phyloP scores from a whole-genome alignment of 768 basidiomycete genomes.

The Clitopilus hobsonii region DNA sequence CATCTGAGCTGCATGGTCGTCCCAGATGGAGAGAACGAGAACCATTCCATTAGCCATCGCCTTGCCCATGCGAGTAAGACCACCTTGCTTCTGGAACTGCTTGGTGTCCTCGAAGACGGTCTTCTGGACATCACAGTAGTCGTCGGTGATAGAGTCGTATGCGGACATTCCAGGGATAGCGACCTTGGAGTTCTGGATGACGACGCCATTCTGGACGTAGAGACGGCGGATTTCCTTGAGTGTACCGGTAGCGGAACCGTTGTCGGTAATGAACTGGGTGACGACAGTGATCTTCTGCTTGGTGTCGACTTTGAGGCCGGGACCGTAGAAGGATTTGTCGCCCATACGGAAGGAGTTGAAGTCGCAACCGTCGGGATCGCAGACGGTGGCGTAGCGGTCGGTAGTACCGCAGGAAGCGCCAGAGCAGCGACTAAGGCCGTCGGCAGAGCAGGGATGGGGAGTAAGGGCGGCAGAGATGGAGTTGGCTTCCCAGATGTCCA shows the following conservation, averaged over 20 bases:
- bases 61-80: slow-evolving; percentile 28
- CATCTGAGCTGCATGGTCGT: slow-evolving; percentile 31
- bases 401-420: slow-evolving; percentile 23
- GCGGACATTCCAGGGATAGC: slow-evolving; percentile 25
- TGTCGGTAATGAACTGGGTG: slow-evolving; percentile 36
- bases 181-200: slow-evolving; percentile 31
- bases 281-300: slow-evolving; percentile 34
- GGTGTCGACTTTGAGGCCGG: slow-evolving; percentile 32
- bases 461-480: slow-evolving; percentile 33
- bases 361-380: slow-evolving; percentile 39
- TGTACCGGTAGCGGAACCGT: slow-evolving; percentile 29
- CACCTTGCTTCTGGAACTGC: slow-evolving; percentile 35
- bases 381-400: slow-evolving; percentile 27
- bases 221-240: slow-evolving; percentile 37
- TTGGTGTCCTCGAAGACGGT: slow-evolving; percentile 38
- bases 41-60: slow-evolving; percentile 38
- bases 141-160: slow-evolving; percentile 32
- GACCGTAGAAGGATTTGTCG: slow-evolving; percentile 28
- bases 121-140: slow-evolving; percentile 36
- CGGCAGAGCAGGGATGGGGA: slow-evolving; percentile 32
- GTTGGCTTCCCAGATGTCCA: slow-evolving; percentile 45
- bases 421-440: slow-evolving; percentile 24
- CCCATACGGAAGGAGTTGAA: slow-evolving; percentile 45
- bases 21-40: slow-evolving; percentile 36
- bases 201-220: slow-evolving; percentile 34